A percentile compares a stretch with the other conserved stretches of the same genome.
phyloP scores from a whole-genome alignment of 805 yeast genomes.

The Limtongia smithiae region DNA sequence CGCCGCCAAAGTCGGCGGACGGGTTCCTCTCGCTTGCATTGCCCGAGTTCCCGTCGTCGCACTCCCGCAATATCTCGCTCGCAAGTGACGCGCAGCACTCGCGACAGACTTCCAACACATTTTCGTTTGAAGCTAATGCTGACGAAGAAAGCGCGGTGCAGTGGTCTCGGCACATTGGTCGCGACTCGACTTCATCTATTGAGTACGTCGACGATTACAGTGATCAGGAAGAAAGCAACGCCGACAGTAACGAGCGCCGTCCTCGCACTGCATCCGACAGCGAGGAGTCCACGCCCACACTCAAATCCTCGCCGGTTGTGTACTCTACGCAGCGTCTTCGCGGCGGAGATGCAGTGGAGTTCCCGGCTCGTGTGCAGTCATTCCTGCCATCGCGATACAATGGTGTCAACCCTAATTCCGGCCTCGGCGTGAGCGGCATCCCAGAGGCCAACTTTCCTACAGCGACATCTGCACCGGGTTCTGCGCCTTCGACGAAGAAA shows the following conservation, averaged over 20 bases:
- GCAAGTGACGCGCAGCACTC: background rate
- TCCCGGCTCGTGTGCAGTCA: slow-evolving; percentile 24
- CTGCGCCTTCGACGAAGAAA: too few relatives aligned
- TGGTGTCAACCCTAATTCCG: background rate
- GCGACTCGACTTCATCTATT: slow-evolving; percentile 19
- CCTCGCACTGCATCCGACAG: background rate
- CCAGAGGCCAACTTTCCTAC: slow-evolving; percentile 1
- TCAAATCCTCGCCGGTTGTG: background rate
- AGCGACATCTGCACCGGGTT: background rate
- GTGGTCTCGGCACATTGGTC: slow-evolving; percentile 11
- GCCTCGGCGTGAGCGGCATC: slow-evolving; percentile 16
- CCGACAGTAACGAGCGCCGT: background rate
- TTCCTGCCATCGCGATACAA: slow-evolving; percentile 9
- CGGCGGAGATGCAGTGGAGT: slow-evolving; percentile 2
- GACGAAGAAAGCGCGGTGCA: slow-evolving; percentile 13
- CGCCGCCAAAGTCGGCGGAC: too few relatives aligned
- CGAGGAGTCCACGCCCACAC: slow-evolving; percentile 9
- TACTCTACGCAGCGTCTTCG: background rate
- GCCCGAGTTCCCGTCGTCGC: too few relatives aligned
- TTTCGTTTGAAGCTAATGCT: slow-evolving; percentile 12
- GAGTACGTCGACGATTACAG: slow-evolving; percentile 19
- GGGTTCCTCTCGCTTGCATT: too few relatives aligned
- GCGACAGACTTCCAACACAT: slow-evolving; percentile 9
- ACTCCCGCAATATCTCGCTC: too few relatives aligned
- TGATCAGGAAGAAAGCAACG: slow-evolving; percentile 9